A percentile compares a stretch with the other conserved stretches of the same genome.
Conservation (phyloP, 2,329 filamentous ascomycete genomes). For the Colletotrichum sp. region DNA sequence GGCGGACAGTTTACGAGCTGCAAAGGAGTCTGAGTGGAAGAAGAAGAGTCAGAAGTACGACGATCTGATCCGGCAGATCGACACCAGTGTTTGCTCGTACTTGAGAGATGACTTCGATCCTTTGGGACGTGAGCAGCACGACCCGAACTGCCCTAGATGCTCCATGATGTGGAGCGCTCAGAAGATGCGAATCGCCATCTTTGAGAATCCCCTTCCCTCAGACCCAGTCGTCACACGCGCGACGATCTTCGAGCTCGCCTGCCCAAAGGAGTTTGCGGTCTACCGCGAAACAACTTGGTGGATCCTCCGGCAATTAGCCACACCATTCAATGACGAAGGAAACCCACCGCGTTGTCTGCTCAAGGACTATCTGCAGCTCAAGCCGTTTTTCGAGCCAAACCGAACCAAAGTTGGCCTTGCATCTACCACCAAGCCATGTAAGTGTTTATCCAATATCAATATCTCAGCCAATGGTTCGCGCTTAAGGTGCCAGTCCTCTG, state of each 20-base stretch:
- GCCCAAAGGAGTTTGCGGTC: slow-evolving; percentile 34
- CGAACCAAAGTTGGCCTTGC: slow-evolving; percentile 28
- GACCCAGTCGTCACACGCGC: slow-evolving; percentile 32
- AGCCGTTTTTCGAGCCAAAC: slow-evolving; percentile 14
- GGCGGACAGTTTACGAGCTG: slow-evolving; percentile 19
- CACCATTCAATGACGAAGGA: slow-evolving; percentile 20
- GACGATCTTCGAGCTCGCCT: slow-evolving; percentile 45
- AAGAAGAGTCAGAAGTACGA: slow-evolving; percentile 34
- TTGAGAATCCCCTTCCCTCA: slow-evolving; percentile 45
- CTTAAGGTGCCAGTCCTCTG: too few species aligned
- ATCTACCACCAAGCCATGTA: slow-evolving; percentile 34
- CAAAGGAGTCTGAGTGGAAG: slow-evolving; percentile 39
- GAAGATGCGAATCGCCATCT: slow-evolving; percentile 38
- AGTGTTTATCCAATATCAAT: slow-evolving; percentile 5
- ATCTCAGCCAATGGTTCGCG: background rate
- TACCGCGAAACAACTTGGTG: slow-evolving; percentile 49
- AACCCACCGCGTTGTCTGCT: slow-evolving; percentile 27
- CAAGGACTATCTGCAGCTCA: slow-evolving; percentile 27
- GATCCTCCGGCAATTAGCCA: slow-evolving; percentile 35
- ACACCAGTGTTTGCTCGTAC: slow-evolving; percentile 35
- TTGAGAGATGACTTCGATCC: slow-evolving; percentile 24
- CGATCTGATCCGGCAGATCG: slow-evolving; percentile 31
- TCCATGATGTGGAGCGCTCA: slow-evolving; percentile 29
- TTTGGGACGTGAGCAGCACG: slow-evolving; percentile 25
- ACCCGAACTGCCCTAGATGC: slow-evolving; percentile 39